Conservation (phyloP, 2,329 filamentous ascomycete genomes). For the Trichoderma sp. region DNA sequence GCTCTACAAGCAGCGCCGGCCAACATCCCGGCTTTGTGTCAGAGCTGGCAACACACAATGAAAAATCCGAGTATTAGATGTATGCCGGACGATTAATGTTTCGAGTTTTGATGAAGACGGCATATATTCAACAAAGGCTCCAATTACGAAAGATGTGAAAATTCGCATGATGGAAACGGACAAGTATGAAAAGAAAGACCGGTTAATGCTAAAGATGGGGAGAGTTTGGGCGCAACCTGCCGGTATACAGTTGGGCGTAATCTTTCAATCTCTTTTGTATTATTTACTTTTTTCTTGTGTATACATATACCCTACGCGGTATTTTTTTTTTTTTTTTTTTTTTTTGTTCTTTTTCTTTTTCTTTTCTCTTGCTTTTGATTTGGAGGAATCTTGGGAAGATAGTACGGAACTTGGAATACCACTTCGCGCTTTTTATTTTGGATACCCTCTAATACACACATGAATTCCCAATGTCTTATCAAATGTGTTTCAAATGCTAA, state of each 20-base stretch:
- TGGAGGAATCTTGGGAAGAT: not conserved
- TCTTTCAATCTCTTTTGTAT: not conserved
- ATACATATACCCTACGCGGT: conserved; percentile 8
- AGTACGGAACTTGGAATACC: conserved; percentile 13
- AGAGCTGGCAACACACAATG: conserved; percentile 46
- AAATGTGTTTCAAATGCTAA: not conserved
- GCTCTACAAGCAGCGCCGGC: conserved; percentile 36
- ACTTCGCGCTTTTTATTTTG: conserved; percentile 1
- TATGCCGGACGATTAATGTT: not conserved
- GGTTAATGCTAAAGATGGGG: not conserved
- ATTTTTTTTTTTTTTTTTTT: not conserved
- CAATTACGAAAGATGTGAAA: not conserved
- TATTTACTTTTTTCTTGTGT: not conserved
- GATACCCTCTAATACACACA: not conserved
- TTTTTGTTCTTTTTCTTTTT: not conserved
- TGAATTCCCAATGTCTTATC: not conserved
- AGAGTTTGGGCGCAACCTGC: not conserved
- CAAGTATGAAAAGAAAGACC: not conserved
- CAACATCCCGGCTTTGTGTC: conserved; percentile 40
- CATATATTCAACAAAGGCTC: not conserved
- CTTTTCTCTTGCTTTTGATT: not conserved
- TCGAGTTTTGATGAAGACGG: not conserved
- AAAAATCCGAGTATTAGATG: conserved; percentile 43
- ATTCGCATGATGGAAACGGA: not conserved
- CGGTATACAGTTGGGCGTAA: not conserved